These are phyloP conservation scores for Acanthamoeba triangularis DNA, from an alignment of 208 protist species.

Conservation along the genomic window DNA sequence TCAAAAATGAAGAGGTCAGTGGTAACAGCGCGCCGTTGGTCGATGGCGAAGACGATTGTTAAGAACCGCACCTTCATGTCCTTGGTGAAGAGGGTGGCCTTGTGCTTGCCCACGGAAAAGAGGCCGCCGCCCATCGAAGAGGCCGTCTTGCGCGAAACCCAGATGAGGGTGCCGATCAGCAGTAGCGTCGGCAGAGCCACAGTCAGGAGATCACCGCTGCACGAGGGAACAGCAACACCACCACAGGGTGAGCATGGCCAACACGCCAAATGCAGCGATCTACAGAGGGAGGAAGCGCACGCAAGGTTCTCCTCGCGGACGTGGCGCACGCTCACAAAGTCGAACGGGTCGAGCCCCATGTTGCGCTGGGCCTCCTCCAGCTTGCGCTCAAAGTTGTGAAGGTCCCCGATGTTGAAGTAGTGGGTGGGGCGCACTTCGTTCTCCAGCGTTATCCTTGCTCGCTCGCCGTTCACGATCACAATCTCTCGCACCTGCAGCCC, in stretches of 20 bases:
- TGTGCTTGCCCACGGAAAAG: constrained; percentile 85
- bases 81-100: constrained; percentile 79
- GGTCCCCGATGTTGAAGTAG: constrained; percentile 41
- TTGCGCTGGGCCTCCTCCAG: constrained; percentile 83
- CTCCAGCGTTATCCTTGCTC: background rate
- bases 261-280: background rate
- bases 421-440: background rate
- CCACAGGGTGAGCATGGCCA: background rate
- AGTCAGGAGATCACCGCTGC: constrained; percentile 74
- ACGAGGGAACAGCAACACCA: background rate
- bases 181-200: constrained; percentile 77
- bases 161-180: constrained; percentile 79
- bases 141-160: constrained; percentile 73
- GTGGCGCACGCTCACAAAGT: constrained; percentile 82
- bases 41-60: background rate
- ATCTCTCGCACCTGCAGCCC: constrained; percentile 1
- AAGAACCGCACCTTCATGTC: constrained; percentile 77
- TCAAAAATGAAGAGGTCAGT: background rate
- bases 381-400: constrained; percentile 80
- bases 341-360: constrained; percentile 79
- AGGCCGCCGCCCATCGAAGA: constrained; percentile 74
- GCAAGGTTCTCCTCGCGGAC: background rate
- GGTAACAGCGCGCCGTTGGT: background rate
- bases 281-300: background rate
- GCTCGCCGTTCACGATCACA: constrained; percentile 27